Percentiles rank a stretch among this genome's conserved stretches.
Evolutionary conservation across 805 yeast species (phyloP).

Genomic region (Candida pini): DNA sequence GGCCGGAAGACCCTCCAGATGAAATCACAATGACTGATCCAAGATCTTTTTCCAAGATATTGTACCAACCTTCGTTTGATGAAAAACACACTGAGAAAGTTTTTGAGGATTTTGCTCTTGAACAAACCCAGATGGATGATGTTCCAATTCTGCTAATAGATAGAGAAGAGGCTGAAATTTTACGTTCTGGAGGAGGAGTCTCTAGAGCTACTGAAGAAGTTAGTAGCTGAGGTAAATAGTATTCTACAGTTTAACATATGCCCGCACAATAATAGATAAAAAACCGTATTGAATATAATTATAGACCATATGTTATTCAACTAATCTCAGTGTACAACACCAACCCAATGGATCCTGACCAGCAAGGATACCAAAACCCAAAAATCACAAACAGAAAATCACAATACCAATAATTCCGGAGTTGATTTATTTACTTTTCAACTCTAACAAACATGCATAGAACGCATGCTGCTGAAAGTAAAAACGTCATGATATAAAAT

Average conservation of each 20-base stretch:
- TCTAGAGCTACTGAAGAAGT: too few species aligned
- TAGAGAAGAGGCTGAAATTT: slow-evolving; percentile 23
- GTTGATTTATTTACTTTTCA: too few species aligned
- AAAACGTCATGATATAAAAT: slow-evolving; percentile 20
- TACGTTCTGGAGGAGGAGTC: slow-evolving; percentile 7
- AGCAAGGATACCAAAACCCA: too few species aligned
- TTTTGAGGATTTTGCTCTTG: slow-evolving; percentile 5
- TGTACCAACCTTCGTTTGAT: slow-evolving; percentile 22
- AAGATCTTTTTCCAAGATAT: slow-evolving; percentile 22
- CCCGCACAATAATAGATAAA: too few species aligned
- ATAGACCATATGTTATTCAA: too few species aligned
- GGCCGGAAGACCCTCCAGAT: slow-evolving; percentile 30
- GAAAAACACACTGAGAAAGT: slow-evolving; percentile 14
- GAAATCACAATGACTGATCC: slow-evolving; percentile 27
- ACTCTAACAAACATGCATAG: slow-evolving; percentile 3
- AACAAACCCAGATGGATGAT: slow-evolving; percentile 6
- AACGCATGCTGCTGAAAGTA: slow-evolving; percentile 1
- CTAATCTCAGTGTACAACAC: too few species aligned
- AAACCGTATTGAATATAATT: too few species aligned
- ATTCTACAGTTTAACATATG: too few species aligned
- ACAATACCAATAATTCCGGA: too few species aligned
- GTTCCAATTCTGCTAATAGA: slow-evolving; percentile 26
- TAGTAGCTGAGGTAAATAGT: too few species aligned
- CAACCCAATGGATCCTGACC: too few species aligned
- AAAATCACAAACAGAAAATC: too few species aligned